These are phyloP conservation scores for Aureobasidium lini DNA, from an alignment of 2,329 filamentous ascomycete genomes.

Conservation along the genomic window DNA sequence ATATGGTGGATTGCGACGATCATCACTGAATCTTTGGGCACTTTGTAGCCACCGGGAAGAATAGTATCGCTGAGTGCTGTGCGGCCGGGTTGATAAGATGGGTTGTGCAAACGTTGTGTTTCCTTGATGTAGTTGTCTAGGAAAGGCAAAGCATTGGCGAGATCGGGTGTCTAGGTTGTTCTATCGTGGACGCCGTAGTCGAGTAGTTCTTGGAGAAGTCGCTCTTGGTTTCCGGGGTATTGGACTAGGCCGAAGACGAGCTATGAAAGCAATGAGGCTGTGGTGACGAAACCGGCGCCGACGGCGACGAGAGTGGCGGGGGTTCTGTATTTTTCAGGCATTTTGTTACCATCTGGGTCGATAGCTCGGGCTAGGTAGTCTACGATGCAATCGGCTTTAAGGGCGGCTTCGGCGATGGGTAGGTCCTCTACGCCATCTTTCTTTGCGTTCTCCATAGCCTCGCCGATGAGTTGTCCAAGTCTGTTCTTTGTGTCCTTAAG, in stretches of 20 bases:
- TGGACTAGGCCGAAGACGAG: slow-evolving; percentile 46
- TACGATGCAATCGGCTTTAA: slow-evolving; percentile 26
- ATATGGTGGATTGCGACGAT: slow-evolving; percentile 43
- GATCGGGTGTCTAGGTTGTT: slow-evolving; percentile 30
- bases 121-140: slow-evolving; percentile 56
- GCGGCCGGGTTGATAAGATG: slow-evolving; percentile 53
- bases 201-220: slow-evolving; percentile 51
- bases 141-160: slow-evolving; percentile 38
- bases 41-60: slow-evolving; percentile 51
- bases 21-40: slow-evolving; percentile 46
- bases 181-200: slow-evolving; percentile 29
- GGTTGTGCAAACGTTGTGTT: slow-evolving; percentile 52
- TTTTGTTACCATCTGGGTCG: slow-evolving; percentile 47
- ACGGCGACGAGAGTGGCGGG: slow-evolving; percentile 43
- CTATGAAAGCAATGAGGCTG: slow-evolving; percentile 52
- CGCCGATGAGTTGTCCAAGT: slow-evolving; percentile 33
- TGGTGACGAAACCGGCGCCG: slow-evolving; percentile 55
- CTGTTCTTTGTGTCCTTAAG: slow-evolving; percentile 29
- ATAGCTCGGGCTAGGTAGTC: slow-evolving; percentile 49
- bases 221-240: slow-evolving; percentile 50
- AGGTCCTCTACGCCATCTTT: slow-evolving; percentile 27
- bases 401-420: slow-evolving; percentile 31
- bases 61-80: slow-evolving; percentile 50
- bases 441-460: slow-evolving; percentile 32
- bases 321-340: slow-evolving; percentile 38